Base-by-base conservation (phyloP, 192 early-diverging fungal genomes). In the Paraglomus occultum region DNA sequence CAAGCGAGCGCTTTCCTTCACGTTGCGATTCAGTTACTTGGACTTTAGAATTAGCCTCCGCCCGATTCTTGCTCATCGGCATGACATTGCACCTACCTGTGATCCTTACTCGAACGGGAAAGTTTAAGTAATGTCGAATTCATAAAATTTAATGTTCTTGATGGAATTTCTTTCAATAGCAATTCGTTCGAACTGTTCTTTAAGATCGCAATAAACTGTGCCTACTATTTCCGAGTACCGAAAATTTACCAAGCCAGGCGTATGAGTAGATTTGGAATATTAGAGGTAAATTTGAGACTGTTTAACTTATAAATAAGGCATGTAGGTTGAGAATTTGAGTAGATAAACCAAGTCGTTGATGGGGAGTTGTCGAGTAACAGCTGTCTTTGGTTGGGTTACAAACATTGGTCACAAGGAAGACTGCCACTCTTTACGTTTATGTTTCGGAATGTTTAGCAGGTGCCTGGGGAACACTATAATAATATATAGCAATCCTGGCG, bases 91-190 rank as follows among this genome's bases (percentile, higher is more conserved):
- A n/a, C n/a, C n/a, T n/a, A 4, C 42, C 51, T 49, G 15, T 40
- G 12, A 40, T 69, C 39, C 67, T 55, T 12, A 42, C 22, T n/a
- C 5, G 23, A 52, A 9, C n/a, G n/a, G 31, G 39, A n/a, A 15
- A 20, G 8, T 18, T 20, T 20, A n/a, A 1, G 9, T 14, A 70
- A 70, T 17, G 61, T 20, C 1, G 17, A 18, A 1, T 79, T 79
- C 59, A 72, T 75, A 20, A 64, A 74, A 49, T 54, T 55, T 15
- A 79, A 85, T 71, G 70, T 78, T 18, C 69, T 73, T 2, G 62
- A 65, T 14, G 74, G 76, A 0, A 51, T 85, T 8, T 73, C 74
- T 1, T 83, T 83, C 23, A 23, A 70, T n/a, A 73, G 80, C 20
- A 76, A 79, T 39, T 52, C 70, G 11, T 85, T 85, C 70, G 61